Evolutionary conservation across 2,329 filamentous ascomycete genomes (phyloP), one percentile per base, ranked within the genome.

Genomic region (Didymella lethalis): DNA sequence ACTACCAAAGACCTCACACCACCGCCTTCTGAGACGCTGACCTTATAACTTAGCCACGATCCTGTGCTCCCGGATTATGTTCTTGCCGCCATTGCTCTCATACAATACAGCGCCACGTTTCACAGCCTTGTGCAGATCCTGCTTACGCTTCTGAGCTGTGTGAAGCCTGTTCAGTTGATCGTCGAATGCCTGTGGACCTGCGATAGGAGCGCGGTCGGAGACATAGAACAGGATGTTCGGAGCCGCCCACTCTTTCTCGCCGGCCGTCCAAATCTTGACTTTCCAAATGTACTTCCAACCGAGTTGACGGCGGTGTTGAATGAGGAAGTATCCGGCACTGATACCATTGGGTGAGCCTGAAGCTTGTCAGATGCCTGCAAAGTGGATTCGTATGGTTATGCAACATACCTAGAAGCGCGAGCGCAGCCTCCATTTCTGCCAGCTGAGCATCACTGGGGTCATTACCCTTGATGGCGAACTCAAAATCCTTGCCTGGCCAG

Each of bases 221-320:
- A 59, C 49, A n/a, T 63, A 61, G 49, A 65, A 52, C 8, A 61
- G 34, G 2, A 63, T 20, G 8, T 54, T 54, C 14, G 62, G 51
- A 1, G 29, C 25, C 6, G 47, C 48, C 23, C 25, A 51, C 23
- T 43, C 31, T 1, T 43, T 52, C 8, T 36, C 12, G 7, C 59
- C 54, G n/a, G 36, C 38, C 36, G 23, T 51, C 23, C 49, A 58
- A 2, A 60, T 48, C 18, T 34, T 57, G 12, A 59, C 51, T 16
- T 64, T 65, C 26, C 29, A 54, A 16, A 65, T 60, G 28, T 52
- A 49, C 29, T 60, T 64, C 34, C 55, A 53, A n/a, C 58, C 61
- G 7, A 64, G 58, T 18, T 64, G 61, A 7, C 44, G 41, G 8
- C 63, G 58, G 12, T 62, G 63, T 28, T 65, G 63, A 1, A 62